Conservation (phyloP, 2,329 filamentous ascomycete species). For the Pseudogymnoascus sp. region DNA sequence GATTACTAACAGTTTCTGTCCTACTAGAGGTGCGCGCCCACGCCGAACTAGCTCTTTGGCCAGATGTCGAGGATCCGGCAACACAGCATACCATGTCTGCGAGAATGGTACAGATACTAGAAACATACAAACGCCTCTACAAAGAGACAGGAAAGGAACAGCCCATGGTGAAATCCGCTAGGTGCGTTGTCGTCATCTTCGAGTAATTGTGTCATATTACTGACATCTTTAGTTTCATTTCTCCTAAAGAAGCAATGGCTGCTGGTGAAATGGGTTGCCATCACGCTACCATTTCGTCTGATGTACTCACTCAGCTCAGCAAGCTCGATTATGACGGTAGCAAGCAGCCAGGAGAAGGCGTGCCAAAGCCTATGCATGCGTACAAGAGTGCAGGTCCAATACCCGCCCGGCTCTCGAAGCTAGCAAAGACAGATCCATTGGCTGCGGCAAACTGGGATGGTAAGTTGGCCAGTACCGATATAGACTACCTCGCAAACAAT, state of each 20-base stretch:
- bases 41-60: conserved; percentile 36
- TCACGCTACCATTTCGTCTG: conserved; percentile 36
- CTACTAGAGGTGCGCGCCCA: conserved; percentile 37
- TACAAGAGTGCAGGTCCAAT: conserved; percentile 30
- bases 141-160: conserved; percentile 40
- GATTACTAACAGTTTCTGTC: neutral
- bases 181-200: conserved; percentile 20
- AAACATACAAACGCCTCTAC: conserved; percentile 38
- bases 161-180: conserved; percentile 39
- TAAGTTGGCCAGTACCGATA: conserved; percentile 31
- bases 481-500: conserved; percentile 39
- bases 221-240: conserved; percentile 31
- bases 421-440: conserved; percentile 33
- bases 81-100: conserved; percentile 37
- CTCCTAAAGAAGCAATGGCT: conserved; percentile 36
- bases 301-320: conserved; percentile 31
- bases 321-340: conserved; percentile 30
- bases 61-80: conserved; percentile 37
- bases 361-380: conserved; percentile 33
- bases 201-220: neutral
- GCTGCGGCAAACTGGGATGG: conserved; percentile 31
- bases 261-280: conserved; percentile 39
- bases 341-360: conserved; percentile 31
- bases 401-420: conserved; percentile 28
- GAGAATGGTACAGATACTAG: conserved; percentile 39